These are phyloP conservation scores for Blastobotrys arbuscula DNA, from an alignment of 1,139 yeast genomes.

Conservation along the genomic window DNA sequence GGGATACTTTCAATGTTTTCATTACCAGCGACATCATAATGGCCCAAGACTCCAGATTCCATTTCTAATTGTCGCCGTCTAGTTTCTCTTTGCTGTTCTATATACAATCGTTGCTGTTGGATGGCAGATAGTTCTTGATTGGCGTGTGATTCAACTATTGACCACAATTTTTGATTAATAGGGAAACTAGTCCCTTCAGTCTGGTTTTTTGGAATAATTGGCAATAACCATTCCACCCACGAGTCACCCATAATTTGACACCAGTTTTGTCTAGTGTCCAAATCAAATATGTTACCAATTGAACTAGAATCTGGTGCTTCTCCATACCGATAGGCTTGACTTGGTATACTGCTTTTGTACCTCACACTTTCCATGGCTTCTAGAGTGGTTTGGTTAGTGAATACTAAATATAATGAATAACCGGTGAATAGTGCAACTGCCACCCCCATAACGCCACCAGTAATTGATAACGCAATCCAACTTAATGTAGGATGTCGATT, in stretches of 20 bases:
- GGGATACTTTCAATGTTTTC: constrained; percentile 11
- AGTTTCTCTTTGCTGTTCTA: constrained; percentile 12
- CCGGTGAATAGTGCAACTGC: constrained; percentile 55
- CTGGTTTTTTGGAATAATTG: constrained; percentile 36
- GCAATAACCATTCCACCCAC: constrained; percentile 66
- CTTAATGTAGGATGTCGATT: constrained; percentile 40
- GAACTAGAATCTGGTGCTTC: constrained; percentile 38
- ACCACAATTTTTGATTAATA: constrained; percentile 27
- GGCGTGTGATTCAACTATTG: constrained; percentile 31
- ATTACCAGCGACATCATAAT: not conserved
- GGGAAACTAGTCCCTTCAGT: constrained; percentile 33
- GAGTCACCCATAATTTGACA: constrained; percentile 62
- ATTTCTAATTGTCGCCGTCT: constrained; percentile 12
- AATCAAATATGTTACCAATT: constrained; percentile 65
- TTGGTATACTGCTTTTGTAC: constrained; percentile 43
- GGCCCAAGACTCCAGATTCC: not conserved
- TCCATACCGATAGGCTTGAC: constrained; percentile 37
- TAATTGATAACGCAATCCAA: constrained; percentile 53
- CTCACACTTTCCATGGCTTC: constrained; percentile 66
- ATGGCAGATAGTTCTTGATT: constrained; percentile 20
- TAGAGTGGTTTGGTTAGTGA: constrained; percentile 69
- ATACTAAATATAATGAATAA: constrained; percentile 54
- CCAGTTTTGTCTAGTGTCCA: constrained; percentile 64
- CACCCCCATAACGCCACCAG: constrained; percentile 58
- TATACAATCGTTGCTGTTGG: constrained; percentile 11